These are phyloP conservation scores for Botrytis galanthina DNA, from an alignment of 2,329 filamentous ascomycete genomes.

Conservation along the genomic window DNA sequence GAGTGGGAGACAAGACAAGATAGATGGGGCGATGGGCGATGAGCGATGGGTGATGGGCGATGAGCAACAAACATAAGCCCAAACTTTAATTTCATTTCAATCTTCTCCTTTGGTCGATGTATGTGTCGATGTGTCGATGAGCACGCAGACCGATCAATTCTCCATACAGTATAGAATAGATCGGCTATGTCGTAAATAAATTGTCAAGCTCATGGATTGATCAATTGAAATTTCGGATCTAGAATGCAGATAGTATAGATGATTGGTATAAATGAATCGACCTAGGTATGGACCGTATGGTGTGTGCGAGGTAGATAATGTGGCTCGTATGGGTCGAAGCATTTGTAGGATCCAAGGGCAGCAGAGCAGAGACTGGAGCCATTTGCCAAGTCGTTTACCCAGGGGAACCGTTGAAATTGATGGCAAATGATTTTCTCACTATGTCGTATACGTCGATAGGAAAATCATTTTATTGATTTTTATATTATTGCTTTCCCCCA, in stretches of 20 bases:
- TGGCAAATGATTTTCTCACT: not conserved
- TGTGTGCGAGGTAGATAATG: not conserved
- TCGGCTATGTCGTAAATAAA: not conserved
- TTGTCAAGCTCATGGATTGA: not conserved
- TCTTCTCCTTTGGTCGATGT: not conserved
- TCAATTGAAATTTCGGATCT: not conserved
- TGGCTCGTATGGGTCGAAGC: not conserved
- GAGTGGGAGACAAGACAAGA: not conserved
- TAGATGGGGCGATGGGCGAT: not conserved
- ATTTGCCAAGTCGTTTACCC: not conserved
- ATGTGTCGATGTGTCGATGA: not conserved
- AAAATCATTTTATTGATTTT: slow-evolving; percentile 11
- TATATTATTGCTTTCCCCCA: not conserved
- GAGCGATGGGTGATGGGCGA: not conserved
- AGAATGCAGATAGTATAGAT: not conserved
- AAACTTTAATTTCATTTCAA: not conserved
- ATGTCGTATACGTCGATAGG: not conserved
- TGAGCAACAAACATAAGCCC: not conserved
- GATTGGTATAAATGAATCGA: not conserved
- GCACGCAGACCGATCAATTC: not conserved
- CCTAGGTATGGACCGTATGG: not conserved
- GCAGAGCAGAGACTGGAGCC: not conserved
- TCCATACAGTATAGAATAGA: not conserved
- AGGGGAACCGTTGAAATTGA: slow-evolving; percentile 5
- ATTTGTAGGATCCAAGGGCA: not conserved